Conservation (phyloP, 257 asterid genomes). For the Mitragyna speciosa region DNA sequence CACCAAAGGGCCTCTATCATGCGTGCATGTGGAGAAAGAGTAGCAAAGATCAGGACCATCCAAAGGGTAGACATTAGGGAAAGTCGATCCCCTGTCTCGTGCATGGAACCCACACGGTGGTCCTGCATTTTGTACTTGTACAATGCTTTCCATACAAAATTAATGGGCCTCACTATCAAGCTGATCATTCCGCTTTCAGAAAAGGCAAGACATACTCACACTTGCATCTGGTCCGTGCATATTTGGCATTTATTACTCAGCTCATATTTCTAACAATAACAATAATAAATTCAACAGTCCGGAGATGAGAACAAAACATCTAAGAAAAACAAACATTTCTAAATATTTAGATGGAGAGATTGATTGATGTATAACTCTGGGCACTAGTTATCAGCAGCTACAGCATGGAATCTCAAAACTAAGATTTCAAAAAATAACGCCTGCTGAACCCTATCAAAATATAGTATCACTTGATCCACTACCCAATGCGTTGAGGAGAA, state of each 20-base stretch:
- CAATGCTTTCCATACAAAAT: constrained; percentile 35
- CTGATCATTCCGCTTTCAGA: constrained; percentile 33
- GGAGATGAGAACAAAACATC: constrained; percentile 35
- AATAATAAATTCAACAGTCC: constrained; percentile 41
- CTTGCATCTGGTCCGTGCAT: constrained; percentile 37
- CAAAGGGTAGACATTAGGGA: constrained; percentile 8
- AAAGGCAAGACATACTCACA: constrained; percentile 23
- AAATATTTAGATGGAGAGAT: constrained; percentile 31
- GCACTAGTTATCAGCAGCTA: constrained; percentile 37
- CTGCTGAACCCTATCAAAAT: constrained; percentile 29
- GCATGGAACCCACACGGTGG: constrained; percentile 32
- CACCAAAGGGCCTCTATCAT: neutral
- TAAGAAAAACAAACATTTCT: constrained; percentile 33
- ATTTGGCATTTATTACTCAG: constrained; percentile 45
- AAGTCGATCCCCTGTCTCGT: constrained; percentile 11
- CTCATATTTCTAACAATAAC: constrained; percentile 33
- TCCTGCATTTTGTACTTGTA: constrained; percentile 38
- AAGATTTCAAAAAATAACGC: constrained; percentile 22
- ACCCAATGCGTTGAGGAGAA: constrained; percentile 15
- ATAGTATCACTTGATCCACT: constrained; percentile 14
- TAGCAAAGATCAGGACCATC: constrained; percentile 14
- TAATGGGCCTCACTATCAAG: constrained; percentile 35
- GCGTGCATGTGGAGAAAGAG: constrained; percentile 10
- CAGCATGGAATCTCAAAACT: constrained; percentile 17
- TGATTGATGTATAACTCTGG: constrained; percentile 23